Evolutionary conservation across 2,329 filamentous ascomycete species (phyloP), one percentile per base, ranked within the genome.

Genomic region (Lomentospora prolificans): DNA sequence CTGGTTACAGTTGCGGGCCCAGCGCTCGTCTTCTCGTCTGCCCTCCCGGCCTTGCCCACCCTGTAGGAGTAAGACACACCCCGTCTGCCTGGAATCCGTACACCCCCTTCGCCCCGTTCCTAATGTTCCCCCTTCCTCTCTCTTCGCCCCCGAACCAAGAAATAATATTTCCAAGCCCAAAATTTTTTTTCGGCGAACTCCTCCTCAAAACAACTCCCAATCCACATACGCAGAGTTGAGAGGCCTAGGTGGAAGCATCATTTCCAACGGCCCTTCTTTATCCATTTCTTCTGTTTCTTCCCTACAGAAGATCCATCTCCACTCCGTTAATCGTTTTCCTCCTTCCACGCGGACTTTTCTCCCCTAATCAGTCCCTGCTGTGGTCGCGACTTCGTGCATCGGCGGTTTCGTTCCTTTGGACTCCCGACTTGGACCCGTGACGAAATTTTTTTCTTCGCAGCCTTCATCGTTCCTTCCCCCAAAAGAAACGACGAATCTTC

Each of bases 221-320:
- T 46, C 59, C 59, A 60, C 56, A 61, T 58, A 61, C 57, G 57
- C 53, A 53, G 53, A 57, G 58, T 51, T 41, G 51, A 25, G 25
- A 41, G 54, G 19, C 30, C 31, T 33, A 56, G 54, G 54, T 28
- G 46, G 54, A 51, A 50, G 28, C 31, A 56, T 60, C 30, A 50
- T 61, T 56, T 54, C 58, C 60, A 54, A 55, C 54, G 57, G 58
- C 56, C 57, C 56, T 55, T 55, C 53, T 58, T 57, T 55, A 55
- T 55, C 58, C 50, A 58, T 60, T 61, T 61, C 59, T 61, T 62
- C 59, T 61, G 60, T 60, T 50, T 39, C 55, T 58, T 59, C 39
- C 57, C 39, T 56, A 55, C 61, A 58, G 60, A 62, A 61, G 61
- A 61, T 50, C 50, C 53, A 60, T 61, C 58, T 59, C 59, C 57